Evolutionary conservation across 345 rosid species (phyloP).

Genomic region (Citrus medica): DNA sequence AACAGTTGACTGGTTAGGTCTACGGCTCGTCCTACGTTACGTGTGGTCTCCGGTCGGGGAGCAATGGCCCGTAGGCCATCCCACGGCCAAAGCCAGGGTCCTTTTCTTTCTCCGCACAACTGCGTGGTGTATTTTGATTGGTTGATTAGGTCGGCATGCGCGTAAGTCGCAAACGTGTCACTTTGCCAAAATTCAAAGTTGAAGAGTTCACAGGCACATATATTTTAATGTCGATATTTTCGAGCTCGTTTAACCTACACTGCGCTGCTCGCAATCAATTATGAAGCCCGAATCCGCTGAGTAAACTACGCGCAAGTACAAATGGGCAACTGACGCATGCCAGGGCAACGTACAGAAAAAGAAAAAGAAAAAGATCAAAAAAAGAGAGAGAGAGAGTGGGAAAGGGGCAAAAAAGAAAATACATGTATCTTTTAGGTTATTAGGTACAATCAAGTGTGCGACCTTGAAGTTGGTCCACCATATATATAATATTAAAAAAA

Average conservation of each 20-base stretch:
- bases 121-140: not conserved
- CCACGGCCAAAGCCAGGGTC: not conserved
- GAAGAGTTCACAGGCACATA: too few relatives aligned
- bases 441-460: too few relatives aligned
- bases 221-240: too few relatives aligned
- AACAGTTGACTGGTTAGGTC: not conserved
- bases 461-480: too few relatives aligned
- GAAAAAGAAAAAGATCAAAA: too few relatives aligned
- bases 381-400: too few relatives aligned
- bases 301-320: not conserved
- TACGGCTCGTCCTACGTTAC: not conserved
- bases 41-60: not conserved
- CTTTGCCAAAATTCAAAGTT: not conserved
- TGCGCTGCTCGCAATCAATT: too few relatives aligned
- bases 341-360: too few relatives aligned
- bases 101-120: not conserved
- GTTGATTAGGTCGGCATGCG: not conserved
- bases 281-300: not conserved
- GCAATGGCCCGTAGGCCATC: not conserved
- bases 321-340: not conserved
- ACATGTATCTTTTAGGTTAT: not conserved
- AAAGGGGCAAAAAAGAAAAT: too few relatives aligned
- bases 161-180: not conserved
- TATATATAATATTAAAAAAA: too few relatives aligned
- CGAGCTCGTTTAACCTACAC: too few relatives aligned